Evolutionary conservation across 78 protist species (phyloP).

Genomic region (Bodo saltans): DNA sequence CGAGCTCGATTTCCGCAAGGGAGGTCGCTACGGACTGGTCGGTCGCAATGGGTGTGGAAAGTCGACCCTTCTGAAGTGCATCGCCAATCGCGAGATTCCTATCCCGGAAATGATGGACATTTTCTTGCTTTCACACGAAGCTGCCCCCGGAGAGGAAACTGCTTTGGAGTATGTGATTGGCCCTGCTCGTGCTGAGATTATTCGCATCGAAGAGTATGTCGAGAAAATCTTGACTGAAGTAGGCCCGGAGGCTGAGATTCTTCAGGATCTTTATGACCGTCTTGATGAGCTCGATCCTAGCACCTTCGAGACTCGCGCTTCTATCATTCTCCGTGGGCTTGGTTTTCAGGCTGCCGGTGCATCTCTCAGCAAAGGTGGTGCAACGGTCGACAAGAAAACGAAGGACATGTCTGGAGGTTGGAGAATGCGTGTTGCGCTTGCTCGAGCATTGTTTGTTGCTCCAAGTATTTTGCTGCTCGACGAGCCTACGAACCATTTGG

Average conservation of each 20-base stretch:
- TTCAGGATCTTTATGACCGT: slow-evolving; percentile 12
- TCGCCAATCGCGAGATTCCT: slow-evolving; percentile 71
- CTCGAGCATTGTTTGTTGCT: slow-evolving; percentile 65
- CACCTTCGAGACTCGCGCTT: slow-evolving; percentile 33
- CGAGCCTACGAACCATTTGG: slow-evolving; percentile 93
- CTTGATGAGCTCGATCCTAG: slow-evolving; percentile 41
- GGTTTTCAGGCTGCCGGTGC: slow-evolving; percentile 64
- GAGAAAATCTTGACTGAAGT: slow-evolving; percentile 5
- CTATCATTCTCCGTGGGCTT: slow-evolving; percentile 58
- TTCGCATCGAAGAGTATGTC: not conserved
- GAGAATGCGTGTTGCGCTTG: slow-evolving; percentile 76
- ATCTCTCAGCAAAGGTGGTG: no score
- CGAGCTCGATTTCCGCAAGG: slow-evolving; percentile 37
- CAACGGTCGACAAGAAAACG: slow-evolving; percentile 8
- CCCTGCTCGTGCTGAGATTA: not conserved
- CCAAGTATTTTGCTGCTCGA: slow-evolving; percentile 77
- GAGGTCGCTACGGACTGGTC: slow-evolving; percentile 79
- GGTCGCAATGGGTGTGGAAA: slow-evolving; percentile 95
- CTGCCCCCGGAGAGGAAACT: not conserved
- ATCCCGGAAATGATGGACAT: slow-evolving; percentile 41
- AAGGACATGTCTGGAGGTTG: slow-evolving; percentile 80
- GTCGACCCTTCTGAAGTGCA: slow-evolving; percentile 81
- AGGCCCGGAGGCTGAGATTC: not conserved
- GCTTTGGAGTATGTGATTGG: not conserved
- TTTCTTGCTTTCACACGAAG: slow-evolving; percentile 20